These are phyloP conservation scores for Phytopythium sindhum DNA, from an alignment of 352 stramenopile species.

Conservation along the genomic window DNA sequence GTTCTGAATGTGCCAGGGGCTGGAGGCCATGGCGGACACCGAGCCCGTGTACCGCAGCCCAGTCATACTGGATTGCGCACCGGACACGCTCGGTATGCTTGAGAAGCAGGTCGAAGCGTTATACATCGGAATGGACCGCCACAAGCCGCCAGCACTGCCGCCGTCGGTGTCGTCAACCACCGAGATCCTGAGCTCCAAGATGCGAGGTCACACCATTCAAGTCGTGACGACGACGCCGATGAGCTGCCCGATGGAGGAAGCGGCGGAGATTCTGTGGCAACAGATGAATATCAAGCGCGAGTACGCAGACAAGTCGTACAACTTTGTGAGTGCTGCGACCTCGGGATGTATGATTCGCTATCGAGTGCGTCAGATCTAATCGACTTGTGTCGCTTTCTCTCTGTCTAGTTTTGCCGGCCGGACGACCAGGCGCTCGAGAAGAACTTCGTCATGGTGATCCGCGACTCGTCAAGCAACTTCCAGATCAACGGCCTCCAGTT, in stretches of 20 bases:
- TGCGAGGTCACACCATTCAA: neutral
- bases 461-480: slow-evolving; percentile 11
- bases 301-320: slow-evolving; percentile 19
- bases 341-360: neutral
- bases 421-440: slow-evolving; percentile 18
- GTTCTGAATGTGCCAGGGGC: slow-evolving; percentile 12
- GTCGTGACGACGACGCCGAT: slow-evolving; percentile 23
- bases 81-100: slow-evolving; percentile 5
- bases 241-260: slow-evolving; percentile 13
- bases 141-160: neutral
- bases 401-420: slow-evolving; percentile 8
- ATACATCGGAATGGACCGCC: slow-evolving; percentile 7
- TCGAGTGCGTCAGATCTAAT: neutral
- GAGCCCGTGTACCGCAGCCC: neutral
- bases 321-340: slow-evolving; percentile 13
- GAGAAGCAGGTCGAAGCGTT: slow-evolving; percentile 12
- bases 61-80: slow-evolving; percentile 5
- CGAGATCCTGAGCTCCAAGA: neutral
- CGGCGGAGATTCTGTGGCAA: slow-evolving; percentile 18
- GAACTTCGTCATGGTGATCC: slow-evolving; percentile 16
- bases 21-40: slow-evolving; percentile 15
- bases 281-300: slow-evolving; percentile 20
- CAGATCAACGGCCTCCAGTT: slow-evolving; percentile 21
- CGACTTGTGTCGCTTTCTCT: slow-evolving; percentile 6
- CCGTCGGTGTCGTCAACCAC: neutral